phyloP scores from a whole-genome alignment of 1,284 basidiomycete genomes.

The Fistulinella cinereoalba region DNA sequence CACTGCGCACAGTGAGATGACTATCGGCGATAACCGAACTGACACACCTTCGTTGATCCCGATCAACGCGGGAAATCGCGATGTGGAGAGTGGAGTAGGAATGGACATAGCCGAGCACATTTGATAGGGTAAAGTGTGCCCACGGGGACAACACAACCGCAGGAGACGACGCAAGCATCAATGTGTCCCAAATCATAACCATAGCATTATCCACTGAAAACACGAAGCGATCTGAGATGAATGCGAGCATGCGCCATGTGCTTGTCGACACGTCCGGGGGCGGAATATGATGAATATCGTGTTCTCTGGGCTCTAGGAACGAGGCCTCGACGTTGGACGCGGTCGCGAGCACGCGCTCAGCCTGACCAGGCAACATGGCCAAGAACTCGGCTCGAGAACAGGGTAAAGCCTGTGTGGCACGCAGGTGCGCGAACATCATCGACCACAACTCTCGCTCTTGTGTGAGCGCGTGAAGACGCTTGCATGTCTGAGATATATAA shows the following conservation, averaged over 20 bases:
- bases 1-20: conserved; percentile 6
- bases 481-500: conserved; percentile 15
- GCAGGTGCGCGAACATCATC: conserved; percentile 9
- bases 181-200: conserved; percentile 20
- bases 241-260: conserved; percentile 14
- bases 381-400: conserved; percentile 15
- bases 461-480: conserved; percentile 11
- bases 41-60: conserved; percentile 10
- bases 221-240: conserved; percentile 25
- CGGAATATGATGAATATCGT: background rate
- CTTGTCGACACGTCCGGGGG: background rate
- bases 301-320: conserved; percentile 14
- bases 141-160: conserved; percentile 2
- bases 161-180: background rate
- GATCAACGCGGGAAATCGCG: background rate
- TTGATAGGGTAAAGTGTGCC: conserved; percentile 12
- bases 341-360: conserved; percentile 7
- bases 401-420: conserved; percentile 15
- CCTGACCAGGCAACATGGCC: conserved; percentile 6
- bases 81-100: conserved; percentile 13
- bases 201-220: conserved; percentile 14
- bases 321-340: conserved; percentile 16
- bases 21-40: background rate
- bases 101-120: conserved; percentile 5
- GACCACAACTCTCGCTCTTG: conserved; percentile 13